Evolutionary conservation across 1,139 yeast genomes (phyloP).

Genomic region (Debaryomyces sp.): DNA sequence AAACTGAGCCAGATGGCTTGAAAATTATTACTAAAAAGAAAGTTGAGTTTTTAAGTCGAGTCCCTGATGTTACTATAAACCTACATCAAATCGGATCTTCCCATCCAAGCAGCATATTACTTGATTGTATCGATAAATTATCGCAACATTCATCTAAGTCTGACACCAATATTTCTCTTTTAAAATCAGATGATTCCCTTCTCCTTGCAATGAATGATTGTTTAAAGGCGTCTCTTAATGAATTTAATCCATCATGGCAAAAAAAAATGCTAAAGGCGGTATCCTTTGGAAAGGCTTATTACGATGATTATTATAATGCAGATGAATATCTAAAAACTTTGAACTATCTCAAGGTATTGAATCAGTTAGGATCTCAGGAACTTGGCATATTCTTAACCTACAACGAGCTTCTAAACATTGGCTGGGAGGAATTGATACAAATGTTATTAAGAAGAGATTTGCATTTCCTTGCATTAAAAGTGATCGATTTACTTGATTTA

Average conservation of each 20-base stretch:
- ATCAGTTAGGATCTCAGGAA: constrained; percentile 63
- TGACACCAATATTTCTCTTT: constrained; percentile 65
- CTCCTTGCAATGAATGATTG: constrained; percentile 70
- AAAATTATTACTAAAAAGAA: constrained; percentile 60
- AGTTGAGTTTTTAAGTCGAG: constrained; percentile 68
- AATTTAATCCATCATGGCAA: constrained; percentile 78
- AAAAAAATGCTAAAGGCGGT: constrained; percentile 80
- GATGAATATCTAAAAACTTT: constrained; percentile 64
- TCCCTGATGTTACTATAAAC: constrained; percentile 57
- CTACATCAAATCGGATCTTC: constrained; percentile 84
- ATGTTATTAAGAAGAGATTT: constrained; percentile 62
- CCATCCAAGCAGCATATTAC: constrained; percentile 76
- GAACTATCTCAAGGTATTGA: constrained; percentile 65
- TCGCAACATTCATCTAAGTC: constrained; percentile 78
- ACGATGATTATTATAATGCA: constrained; percentile 52
- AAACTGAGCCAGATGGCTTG: constrained; percentile 71
- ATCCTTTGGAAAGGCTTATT: constrained; percentile 78
- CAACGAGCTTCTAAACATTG: constrained; percentile 50
- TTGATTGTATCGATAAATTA: constrained; percentile 80
- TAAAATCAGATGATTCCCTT: constrained; percentile 57
- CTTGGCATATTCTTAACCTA: constrained; percentile 73
- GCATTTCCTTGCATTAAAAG: constrained; percentile 64
- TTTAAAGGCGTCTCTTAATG: constrained; percentile 74
- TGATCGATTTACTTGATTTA: constrained; percentile 55
- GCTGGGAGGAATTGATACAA: constrained; percentile 57